A percentile compares a stretch with the other conserved stretches of the same genome.
These are phyloP conservation scores for Saccharomyces pastorianus DNA, from an alignment of 1,139 yeast species.

Conservation along the genomic window DNA sequence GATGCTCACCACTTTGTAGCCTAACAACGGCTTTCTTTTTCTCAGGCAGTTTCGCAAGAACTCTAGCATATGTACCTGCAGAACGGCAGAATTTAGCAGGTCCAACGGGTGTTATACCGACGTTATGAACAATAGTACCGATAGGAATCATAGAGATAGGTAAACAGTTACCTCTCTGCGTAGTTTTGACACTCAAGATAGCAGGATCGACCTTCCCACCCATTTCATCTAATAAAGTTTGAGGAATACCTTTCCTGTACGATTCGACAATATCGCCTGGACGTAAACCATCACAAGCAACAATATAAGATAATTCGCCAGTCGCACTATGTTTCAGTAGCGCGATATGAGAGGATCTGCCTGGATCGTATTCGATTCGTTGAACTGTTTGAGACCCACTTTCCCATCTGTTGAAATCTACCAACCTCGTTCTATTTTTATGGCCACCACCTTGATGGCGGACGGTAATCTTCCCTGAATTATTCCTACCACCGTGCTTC, in stretches of 20 bases:
- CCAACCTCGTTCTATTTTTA: conserved; percentile 73
- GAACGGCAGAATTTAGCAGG: conserved; percentile 86
- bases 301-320: conserved; percentile 62
- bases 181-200: conserved; percentile 74
- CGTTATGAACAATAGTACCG: conserved; percentile 83
- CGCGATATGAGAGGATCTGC: conserved; percentile 91
- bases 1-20: conserved; percentile 86
- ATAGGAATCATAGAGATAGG: conserved; percentile 88
- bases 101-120: conserved; percentile 71
- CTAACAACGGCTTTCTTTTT: conserved; percentile 67
- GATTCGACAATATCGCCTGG: conserved; percentile 88
- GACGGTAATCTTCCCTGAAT: conserved; percentile 79
- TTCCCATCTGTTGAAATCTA: conserved; percentile 63
- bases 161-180: conserved; percentile 90
- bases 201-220: conserved; percentile 85
- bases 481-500: conserved; percentile 81
- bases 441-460: conserved; percentile 98
- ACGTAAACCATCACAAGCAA: conserved; percentile 89
- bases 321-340: conserved; percentile 58
- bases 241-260: conserved; percentile 82
- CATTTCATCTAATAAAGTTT: conserved; percentile 54
- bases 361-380: conserved; percentile 93
- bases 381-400: conserved; percentile 73
- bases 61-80: conserved; percentile 91
- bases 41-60: conserved; percentile 71